Base-by-base conservation (phyloP, 192 early-diverging fungal species). In the Lobosporangium transversale region DNA sequence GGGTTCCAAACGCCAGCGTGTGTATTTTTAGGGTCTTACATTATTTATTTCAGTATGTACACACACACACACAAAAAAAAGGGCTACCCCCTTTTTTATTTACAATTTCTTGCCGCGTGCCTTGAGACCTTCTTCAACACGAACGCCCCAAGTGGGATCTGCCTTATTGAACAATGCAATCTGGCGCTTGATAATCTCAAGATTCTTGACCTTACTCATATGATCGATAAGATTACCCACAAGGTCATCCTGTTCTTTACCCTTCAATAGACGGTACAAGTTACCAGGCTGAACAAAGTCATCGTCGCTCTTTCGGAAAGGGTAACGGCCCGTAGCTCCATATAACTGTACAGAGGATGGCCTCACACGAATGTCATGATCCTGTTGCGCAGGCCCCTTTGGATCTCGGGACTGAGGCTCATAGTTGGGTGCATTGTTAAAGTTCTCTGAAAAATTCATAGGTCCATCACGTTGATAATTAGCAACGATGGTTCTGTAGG, bases 391-490 rank as follows among this genome's bases (percentile, higher is more conserved):
- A 6, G 86, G 84, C 21, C 80, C 80, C 2, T 42, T 18, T 4
- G 73, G 65, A 52, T 86, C 88, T 26, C 81, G 79, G 23, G 84
- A 83, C 83, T 89, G 91, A 66, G 91, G 91, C 71, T 90, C 90
- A 66, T 91, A 93, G 81, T 94, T 92, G 64, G 87, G 89, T 20
- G 86, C 84, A 51, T 87, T 84, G 50, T 88, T 87, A 68, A 83
- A 90, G 54, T 87, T 84, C 33, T 88, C 68, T 18, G 89, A 76
- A 33, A 47, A 76, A 31, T 23, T 80, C 84, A 88, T 86, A 68
- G 63, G 50, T 33, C 94, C 94, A 70, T 91, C 94, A 65, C 94
- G 89, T 79, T 93, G 92, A 59, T 94, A 86, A 81, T 92, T 85
- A 62, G 48, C 60, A 67, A 89, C 85, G 37, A 75, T 69, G 49